phyloP scores from a whole-genome alignment of 2,329 filamentous ascomycete genomes.

The Aspergillus sp. region DNA sequence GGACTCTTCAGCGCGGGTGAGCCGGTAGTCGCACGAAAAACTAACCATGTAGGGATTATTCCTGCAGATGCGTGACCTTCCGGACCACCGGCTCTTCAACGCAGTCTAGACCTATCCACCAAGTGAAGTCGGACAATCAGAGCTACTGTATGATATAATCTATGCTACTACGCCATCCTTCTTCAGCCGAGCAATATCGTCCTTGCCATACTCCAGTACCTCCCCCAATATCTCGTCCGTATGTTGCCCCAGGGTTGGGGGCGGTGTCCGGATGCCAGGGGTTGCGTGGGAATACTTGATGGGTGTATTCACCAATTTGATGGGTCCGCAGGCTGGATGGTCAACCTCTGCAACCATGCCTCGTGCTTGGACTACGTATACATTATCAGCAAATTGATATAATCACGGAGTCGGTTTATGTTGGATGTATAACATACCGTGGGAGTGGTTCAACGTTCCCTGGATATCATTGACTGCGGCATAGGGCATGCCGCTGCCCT shows the following conservation, averaged over 20 bases:
- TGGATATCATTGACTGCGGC: constrained; percentile 93
- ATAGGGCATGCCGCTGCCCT: constrained; percentile 92
- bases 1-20: background rate
- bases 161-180: constrained; percentile 66
- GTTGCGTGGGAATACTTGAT: constrained; percentile 88
- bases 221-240: constrained; percentile 73
- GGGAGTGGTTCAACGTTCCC: constrained; percentile 76
- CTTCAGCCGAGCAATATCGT: constrained; percentile 64
- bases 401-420: background rate
- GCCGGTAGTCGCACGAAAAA: background rate
- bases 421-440: constrained; percentile 60
- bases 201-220: constrained; percentile 61
- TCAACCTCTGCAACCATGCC: constrained; percentile 89
- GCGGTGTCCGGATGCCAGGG: constrained; percentile 73
- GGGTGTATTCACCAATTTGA: constrained; percentile 90
- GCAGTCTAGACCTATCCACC: background rate
- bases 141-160: background rate
- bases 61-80: background rate
- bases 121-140: background rate
- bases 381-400: constrained; percentile 3
- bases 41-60: background rate
- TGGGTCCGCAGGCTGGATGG: constrained; percentile 77
- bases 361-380: constrained; percentile 62
- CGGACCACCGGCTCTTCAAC: constrained; percentile 1
- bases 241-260: constrained; percentile 84